These are phyloP conservation scores for Aspergillus sp. DNA, from an alignment of 2,329 filamentous ascomycete genomes.

Conservation along the genomic window DNA sequence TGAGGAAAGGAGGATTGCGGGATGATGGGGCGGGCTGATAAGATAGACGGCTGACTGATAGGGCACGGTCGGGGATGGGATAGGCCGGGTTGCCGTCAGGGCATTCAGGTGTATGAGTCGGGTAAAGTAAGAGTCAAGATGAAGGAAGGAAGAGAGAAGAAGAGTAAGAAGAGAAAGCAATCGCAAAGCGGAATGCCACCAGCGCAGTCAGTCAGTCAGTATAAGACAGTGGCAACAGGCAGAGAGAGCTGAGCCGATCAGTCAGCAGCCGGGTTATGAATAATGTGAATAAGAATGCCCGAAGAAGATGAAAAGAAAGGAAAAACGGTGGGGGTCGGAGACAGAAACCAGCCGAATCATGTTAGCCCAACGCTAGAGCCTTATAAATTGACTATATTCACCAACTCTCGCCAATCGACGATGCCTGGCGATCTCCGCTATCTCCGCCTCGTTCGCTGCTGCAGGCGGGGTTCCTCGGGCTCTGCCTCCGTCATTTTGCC, in stretches of 20 bases:
- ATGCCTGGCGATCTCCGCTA: neutral
- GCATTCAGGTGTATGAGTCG: too few relatives aligned
- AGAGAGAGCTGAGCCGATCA: too few relatives aligned
- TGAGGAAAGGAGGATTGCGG: constrained; percentile 32
- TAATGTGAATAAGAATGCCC: constrained; percentile 5
- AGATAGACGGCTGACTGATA: constrained; percentile 8
- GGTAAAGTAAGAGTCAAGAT: constrained; percentile 1
- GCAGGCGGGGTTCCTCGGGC: too few relatives aligned
- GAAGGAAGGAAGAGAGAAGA: constrained; percentile 4
- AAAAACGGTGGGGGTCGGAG: neutral
- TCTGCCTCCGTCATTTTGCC: neutral
- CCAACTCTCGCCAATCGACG: neutral
- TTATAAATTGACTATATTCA: neutral
- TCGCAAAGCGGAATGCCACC: too few relatives aligned
- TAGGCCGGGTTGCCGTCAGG: constrained; percentile 4
- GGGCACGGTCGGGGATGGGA: constrained; percentile 7
- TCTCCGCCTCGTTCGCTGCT: too few relatives aligned
- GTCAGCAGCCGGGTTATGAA: too few relatives aligned
- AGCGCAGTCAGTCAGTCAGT: too few relatives aligned
- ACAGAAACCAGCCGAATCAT: neutral
- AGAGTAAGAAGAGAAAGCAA: constrained; percentile 8
- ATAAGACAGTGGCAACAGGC: too few relatives aligned
- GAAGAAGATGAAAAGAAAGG: constrained; percentile 1
- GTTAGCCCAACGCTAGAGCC: too few relatives aligned
- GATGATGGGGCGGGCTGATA: constrained; percentile 17